Evolutionary conservation across 805 yeast species (phyloP).

Genomic region (Jamesozyma rosinii): DNA sequence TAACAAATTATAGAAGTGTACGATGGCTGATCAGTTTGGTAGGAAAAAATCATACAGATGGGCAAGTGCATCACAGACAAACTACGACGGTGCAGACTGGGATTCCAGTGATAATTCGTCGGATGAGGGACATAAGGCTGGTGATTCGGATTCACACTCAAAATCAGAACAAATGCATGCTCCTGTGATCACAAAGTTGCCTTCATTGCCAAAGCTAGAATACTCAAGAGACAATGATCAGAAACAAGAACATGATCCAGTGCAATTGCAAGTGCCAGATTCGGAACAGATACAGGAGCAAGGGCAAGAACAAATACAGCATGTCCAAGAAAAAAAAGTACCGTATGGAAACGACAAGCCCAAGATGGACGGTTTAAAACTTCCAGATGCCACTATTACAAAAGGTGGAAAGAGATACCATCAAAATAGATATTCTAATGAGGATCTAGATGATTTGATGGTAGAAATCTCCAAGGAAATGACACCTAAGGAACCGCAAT

Average conservation of each 20-base stretch:
- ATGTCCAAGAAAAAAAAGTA: conserved; percentile 4
- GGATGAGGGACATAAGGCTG: background rate
- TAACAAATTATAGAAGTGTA: background rate
- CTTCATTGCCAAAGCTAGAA: conserved; percentile 22
- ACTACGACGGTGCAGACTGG: conserved; percentile 38
- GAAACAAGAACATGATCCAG: background rate
- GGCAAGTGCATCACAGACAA: conserved; percentile 34
- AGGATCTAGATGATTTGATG: conserved; percentile 26
- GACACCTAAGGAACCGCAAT: conserved; percentile 15
- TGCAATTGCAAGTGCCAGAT: too few relatives aligned
- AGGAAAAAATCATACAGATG: conserved; percentile 36
- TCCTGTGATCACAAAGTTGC: conserved; percentile 8
- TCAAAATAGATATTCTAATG: conserved; percentile 15
- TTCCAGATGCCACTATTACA: background rate
- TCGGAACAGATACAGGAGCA: background rate
- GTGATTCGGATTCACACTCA: background rate
- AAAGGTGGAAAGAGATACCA: conserved; percentile 1
- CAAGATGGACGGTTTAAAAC: background rate
- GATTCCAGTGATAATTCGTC: conserved; percentile 22
- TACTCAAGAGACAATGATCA: conserved; percentile 7
- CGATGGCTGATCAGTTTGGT: conserved; percentile 18
- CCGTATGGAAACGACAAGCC: conserved; percentile 7
- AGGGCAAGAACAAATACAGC: background rate
- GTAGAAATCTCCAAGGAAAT: conserved; percentile 27
- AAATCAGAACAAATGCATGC: background rate